These are phyloP conservation scores for Saccharomycopsis microspora DNA, from an alignment of 805 yeast species.

Conservation along the genomic window DNA sequence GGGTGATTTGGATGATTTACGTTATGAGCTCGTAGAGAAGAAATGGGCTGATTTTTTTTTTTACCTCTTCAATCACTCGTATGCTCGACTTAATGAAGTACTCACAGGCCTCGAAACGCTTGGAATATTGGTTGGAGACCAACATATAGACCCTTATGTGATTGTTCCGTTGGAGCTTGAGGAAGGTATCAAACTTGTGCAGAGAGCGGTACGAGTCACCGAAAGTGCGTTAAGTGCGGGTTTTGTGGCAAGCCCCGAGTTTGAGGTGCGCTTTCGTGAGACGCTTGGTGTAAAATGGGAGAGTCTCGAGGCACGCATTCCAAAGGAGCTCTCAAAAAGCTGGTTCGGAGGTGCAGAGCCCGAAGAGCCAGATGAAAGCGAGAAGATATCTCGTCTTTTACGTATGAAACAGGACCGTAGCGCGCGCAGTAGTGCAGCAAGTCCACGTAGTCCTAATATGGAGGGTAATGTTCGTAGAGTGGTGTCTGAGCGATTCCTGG, in stretches of 20 bases:
- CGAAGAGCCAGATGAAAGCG: too few relatives aligned
- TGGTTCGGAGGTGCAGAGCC: too few relatives aligned
- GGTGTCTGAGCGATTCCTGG: too few relatives aligned
- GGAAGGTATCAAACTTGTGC: slow-evolving; percentile 1
- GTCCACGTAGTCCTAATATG: too few relatives aligned
- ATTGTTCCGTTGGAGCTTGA: slow-evolving; percentile 13
- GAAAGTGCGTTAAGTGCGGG: slow-evolving; percentile 3
- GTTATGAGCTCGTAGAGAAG: slow-evolving; percentile 35
- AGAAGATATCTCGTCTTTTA: too few relatives aligned
- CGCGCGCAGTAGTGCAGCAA: too few relatives aligned
- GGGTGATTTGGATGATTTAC: slow-evolving; percentile 30
- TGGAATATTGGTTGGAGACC: slow-evolving; percentile 3
- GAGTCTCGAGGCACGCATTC: too few relatives aligned
- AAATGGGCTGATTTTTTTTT: slow-evolving; percentile 47
- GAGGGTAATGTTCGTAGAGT: too few relatives aligned
- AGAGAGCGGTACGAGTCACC: slow-evolving; percentile 1
- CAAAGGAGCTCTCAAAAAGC: too few relatives aligned
- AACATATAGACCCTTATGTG: slow-evolving; percentile 4
- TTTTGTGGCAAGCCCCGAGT: not conserved
- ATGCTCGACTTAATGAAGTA: not conserved
- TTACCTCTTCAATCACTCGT: slow-evolving; percentile 25
- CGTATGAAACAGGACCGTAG: too few relatives aligned
- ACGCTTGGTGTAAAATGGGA: not conserved
- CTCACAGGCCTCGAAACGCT: not conserved
- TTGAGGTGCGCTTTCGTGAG: not conserved